Conservation (phyloP, 768 basidiomycete species). For the Neoboletus magnificus region DNA sequence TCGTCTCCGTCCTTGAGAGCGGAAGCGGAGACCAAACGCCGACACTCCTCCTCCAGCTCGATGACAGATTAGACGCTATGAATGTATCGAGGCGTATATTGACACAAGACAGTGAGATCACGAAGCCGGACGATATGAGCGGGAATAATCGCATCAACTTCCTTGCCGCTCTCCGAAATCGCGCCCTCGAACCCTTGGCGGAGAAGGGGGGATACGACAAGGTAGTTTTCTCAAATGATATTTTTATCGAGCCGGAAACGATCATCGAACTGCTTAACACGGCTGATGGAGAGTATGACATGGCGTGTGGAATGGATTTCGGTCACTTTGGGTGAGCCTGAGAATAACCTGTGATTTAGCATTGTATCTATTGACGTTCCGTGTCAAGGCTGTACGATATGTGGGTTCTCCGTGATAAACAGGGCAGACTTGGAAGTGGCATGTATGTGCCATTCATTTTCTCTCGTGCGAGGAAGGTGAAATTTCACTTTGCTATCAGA, state of each 20-base stretch:
- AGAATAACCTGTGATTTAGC: slow-evolving; percentile 4
- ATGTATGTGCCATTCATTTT: slow-evolving; percentile 3
- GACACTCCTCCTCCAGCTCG: slow-evolving; percentile 10
- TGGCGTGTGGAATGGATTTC: too few species aligned
- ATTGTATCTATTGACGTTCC: background rate
- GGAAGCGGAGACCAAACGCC: slow-evolving; percentile 23
- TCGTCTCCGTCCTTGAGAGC: slow-evolving; percentile 42
- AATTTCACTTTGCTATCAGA: background rate
- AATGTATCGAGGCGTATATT: slow-evolving; percentile 14
- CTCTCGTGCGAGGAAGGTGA: background rate
- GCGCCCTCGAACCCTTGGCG: slow-evolving; percentile 40
- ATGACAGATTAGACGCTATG: too few species aligned
- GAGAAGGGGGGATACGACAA: slow-evolving; percentile 35
- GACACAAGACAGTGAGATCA: slow-evolving; percentile 8
- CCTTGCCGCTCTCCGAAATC: slow-evolving; percentile 35
- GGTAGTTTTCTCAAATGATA: slow-evolving; percentile 43
- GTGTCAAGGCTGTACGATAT: slow-evolving; percentile 19
- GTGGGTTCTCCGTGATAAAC: slow-evolving; percentile 24
- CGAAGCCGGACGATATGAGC: slow-evolving; percentile 5
- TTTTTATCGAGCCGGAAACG: slow-evolving; percentile 39
- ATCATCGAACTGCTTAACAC: slow-evolving; percentile 41
- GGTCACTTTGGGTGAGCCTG: slow-evolving; percentile 29
- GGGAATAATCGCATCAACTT: slow-evolving; percentile 1
- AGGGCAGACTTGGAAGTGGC: slow-evolving; percentile 11
- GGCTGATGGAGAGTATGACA: slow-evolving; percentile 38